These are phyloP conservation scores for Ogataea ganodermae DNA, from an alignment of 805 yeast genomes.

Conservation along the genomic window DNA sequence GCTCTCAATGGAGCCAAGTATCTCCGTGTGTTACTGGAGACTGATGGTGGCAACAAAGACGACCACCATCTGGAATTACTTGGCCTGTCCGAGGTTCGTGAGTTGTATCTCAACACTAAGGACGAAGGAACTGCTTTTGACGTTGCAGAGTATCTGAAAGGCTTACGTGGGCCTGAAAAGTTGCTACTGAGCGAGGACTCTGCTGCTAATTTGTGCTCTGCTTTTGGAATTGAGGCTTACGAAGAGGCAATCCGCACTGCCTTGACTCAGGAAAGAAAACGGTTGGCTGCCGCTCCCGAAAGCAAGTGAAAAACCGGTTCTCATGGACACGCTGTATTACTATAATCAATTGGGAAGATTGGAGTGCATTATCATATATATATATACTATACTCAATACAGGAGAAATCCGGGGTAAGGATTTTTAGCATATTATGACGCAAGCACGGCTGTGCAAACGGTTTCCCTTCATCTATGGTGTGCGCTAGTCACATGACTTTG, in stretches of 20 bases:
- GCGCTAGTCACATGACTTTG: slow-evolving; percentile 1
- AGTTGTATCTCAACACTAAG: slow-evolving; percentile 29
- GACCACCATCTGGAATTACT: slow-evolving; percentile 38
- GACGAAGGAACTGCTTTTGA: slow-evolving; percentile 23
- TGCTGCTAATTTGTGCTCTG: slow-evolving; percentile 46
- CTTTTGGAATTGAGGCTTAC: slow-evolving; percentile 47
- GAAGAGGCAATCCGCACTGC: slow-evolving; percentile 52
- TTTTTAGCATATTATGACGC: not conserved
- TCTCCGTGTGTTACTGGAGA: slow-evolving; percentile 54
- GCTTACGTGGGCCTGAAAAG: slow-evolving; percentile 32
- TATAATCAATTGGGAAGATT: not conserved
- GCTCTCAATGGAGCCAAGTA: slow-evolving; percentile 77
- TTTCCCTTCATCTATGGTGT: too few species aligned
- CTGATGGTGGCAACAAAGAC: slow-evolving; percentile 22
- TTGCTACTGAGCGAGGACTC: slow-evolving; percentile 47
- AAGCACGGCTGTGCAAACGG: not conserved
- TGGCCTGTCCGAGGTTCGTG: slow-evolving; percentile 35
- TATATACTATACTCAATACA: not conserved
- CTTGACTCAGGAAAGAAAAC: slow-evolving; percentile 50
- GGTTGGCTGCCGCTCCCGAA: slow-evolving; percentile 3
- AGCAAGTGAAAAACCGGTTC: not conserved
- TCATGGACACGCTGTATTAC: not conserved
- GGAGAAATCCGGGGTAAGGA: not conserved
- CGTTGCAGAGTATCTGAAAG: slow-evolving; percentile 21
- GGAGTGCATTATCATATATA: not conserved